These are phyloP conservation scores for Echites panduratus DNA, from an alignment of 257 asterid genomes.

Conservation along the genomic window DNA sequence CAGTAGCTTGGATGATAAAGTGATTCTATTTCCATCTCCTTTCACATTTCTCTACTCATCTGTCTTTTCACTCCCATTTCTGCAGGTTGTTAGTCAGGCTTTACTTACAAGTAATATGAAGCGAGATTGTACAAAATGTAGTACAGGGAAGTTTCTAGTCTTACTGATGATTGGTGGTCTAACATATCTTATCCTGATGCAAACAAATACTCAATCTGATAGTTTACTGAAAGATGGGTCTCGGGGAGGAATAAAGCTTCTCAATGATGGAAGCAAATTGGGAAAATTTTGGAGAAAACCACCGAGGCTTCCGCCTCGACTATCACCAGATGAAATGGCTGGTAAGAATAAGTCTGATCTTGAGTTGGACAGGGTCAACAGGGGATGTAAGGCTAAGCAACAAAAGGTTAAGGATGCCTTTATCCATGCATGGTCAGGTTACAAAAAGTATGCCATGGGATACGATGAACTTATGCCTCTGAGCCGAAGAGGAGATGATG, in stretches of 20 bases:
- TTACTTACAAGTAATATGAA: constrained; percentile 37
- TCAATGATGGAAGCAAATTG: constrained; percentile 40
- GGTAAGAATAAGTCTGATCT: constrained; percentile 38
- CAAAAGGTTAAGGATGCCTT: constrained; percentile 78
- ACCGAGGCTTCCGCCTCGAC: constrained; percentile 80
- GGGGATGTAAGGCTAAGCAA: constrained; percentile 64
- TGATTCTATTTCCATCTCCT: neutral
- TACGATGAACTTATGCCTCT: constrained; percentile 95
- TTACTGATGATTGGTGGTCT: constrained; percentile 69
- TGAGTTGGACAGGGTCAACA: constrained; percentile 23
- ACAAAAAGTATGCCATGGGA: constrained; percentile 69
- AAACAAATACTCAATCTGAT: constrained; percentile 36
- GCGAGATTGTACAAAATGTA: constrained; percentile 54
- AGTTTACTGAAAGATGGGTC: constrained; percentile 36
- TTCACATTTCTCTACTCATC: neutral
- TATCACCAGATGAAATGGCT: constrained; percentile 80
- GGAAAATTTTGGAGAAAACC: constrained; percentile 69
- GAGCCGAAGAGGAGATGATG: constrained; percentile 70
- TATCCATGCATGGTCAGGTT: constrained; percentile 94
- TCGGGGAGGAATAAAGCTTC: constrained; percentile 38
- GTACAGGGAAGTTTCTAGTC: constrained; percentile 76
- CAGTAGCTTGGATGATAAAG: neutral
- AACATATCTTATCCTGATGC: constrained; percentile 55
- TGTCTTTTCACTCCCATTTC: constrained; percentile 14
- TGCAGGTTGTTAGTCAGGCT: constrained; percentile 68